Percentiles rank a stretch among this genome's conserved stretches.
Evolutionary conservation across 805 yeast species (phyloP).

Genomic region (Cyberlindnera euphorbiae): DNA sequence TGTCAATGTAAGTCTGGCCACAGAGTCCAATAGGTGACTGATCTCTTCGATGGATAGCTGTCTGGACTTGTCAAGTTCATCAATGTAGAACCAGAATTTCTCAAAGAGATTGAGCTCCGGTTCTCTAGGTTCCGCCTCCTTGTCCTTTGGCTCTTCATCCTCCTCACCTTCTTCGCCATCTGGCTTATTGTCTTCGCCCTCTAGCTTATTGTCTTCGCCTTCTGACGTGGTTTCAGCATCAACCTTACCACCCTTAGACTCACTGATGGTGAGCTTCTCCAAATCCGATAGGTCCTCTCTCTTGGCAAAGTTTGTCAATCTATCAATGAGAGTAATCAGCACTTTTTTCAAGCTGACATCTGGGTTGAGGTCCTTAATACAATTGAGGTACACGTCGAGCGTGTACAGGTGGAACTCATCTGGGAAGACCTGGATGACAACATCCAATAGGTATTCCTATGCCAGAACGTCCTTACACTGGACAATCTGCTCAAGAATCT

Average conservation of each 20-base stretch:
- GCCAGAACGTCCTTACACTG: slow-evolving; percentile 92
- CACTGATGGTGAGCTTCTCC: slow-evolving; percentile 19
- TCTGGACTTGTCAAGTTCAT: slow-evolving; percentile 47
- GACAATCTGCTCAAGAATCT: slow-evolving; percentile 80
- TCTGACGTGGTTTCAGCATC: no score
- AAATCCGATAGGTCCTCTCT: slow-evolving; percentile 30
- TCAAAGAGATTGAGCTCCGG: no score
- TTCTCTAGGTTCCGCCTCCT: no score
- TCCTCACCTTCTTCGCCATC: background rate
- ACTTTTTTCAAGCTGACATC: slow-evolving; percentile 63
- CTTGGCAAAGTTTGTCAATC: slow-evolving; percentile 54
- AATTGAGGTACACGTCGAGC: slow-evolving; percentile 57
- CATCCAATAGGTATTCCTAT: slow-evolving; percentile 88
- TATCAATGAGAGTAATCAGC: slow-evolving; percentile 63
- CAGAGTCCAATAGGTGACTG: slow-evolving; percentile 58
- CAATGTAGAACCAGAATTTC: slow-evolving; percentile 62
- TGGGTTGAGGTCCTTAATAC: slow-evolving; percentile 65
- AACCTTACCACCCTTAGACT: no score
- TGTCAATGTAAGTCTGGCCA: slow-evolving; percentile 56
- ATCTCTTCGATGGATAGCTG: slow-evolving; percentile 65
- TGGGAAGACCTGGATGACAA: slow-evolving; percentile 90
- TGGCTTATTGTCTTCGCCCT: no score
- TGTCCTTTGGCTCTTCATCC: slow-evolving; percentile 12
- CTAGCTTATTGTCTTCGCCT: no score
- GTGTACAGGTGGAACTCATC: slow-evolving; percentile 84